Conservation (phyloP, 2,329 filamentous ascomycete species). For the Hypoxylon sp. region DNA sequence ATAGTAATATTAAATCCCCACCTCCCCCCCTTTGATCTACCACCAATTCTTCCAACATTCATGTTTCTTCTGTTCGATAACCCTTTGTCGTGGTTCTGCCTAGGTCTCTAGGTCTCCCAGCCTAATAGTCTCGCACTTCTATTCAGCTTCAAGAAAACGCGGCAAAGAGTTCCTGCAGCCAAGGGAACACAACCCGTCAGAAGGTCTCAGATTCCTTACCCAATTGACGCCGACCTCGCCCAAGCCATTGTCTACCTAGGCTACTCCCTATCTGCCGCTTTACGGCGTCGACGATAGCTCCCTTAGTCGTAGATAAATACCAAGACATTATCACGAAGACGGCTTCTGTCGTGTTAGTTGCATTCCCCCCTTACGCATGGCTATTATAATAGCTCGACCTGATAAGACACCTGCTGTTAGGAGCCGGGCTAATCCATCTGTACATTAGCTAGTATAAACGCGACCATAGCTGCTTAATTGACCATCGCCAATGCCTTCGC, state of each 20-base stretch:
- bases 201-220: neutral
- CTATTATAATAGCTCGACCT: neutral
- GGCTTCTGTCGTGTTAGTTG: neutral
- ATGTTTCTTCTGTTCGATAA: constrained; percentile 10
- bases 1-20: constrained; percentile 24
- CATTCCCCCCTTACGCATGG: neutral
- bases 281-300: neutral
- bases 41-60: constrained; percentile 22
- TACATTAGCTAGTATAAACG: neutral
- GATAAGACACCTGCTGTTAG: neutral
- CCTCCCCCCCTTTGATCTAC: constrained; percentile 25
- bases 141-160: constrained; percentile 11
- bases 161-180: neutral
- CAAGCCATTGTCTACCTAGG: constrained; percentile 4
- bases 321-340: constrained; percentile 1
- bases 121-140: constrained; percentile 19
- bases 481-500: constrained; percentile 54
- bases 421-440: neutral
- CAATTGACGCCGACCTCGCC: constrained; percentile 16
- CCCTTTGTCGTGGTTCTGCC: constrained; percentile 28
- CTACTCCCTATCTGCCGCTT: neutral
- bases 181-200: constrained; percentile 1
- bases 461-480: constrained; percentile 1
- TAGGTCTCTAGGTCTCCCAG: constrained; percentile 9
- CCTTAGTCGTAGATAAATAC: constrained; percentile 2